Evolutionary conservation across 176 grass and related monocot genomes (phyloP), one percentile per base, ranked within the genome.

Genomic region (Melocanna baccifera): DNA sequence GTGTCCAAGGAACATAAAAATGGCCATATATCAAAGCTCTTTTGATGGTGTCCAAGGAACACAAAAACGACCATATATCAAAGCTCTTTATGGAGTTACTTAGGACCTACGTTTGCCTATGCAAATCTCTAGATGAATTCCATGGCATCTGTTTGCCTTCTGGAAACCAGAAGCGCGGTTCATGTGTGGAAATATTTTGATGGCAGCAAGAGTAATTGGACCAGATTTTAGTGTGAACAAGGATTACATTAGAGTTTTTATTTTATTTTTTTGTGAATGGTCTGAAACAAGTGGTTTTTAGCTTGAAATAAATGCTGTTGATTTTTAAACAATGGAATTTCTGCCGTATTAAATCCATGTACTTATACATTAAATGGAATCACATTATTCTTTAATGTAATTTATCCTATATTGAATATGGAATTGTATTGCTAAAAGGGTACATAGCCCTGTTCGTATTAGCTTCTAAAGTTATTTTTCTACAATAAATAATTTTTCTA

Each of bases 1-100:
- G 8, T 56, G 28, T 82, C 18, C 4, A 26, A 86, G n/a, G 7
- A 81, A 77, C 11, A 82, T 57, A 72, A 74, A 85, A 50, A 82
- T 57, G 46, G 12, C 7, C 45, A 39, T 34, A 42, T 40, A 77
- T 52, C 56, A 58, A 56, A 56, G 52, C 10, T 26, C 71, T 55
- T 42, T 72, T 39, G 46, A 39, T 2, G 10, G 20, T 55, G 26
- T 82, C 16, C 6, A 25, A 80, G 22, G 12, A 74, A 82, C 10
- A 77, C 56, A 77, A 73, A 85, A 74, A 86, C 39, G 45, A 20
- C 7, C 43, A 46, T 51, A 62, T 32, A 71, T 53, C 15, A 64
- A 9, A 30, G 47, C 46, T 67, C 9, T 63, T 56, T 65, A 58
- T 37, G 43, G 8, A 82, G 67, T 29, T 25, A 82, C 6, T 46